Percentiles rank a stretch among this genome's conserved stretches.
These are phyloP conservation scores for Mariannaea sp. DNA, from an alignment of 2,329 filamentous ascomycete genomes.

Conservation along the genomic window DNA sequence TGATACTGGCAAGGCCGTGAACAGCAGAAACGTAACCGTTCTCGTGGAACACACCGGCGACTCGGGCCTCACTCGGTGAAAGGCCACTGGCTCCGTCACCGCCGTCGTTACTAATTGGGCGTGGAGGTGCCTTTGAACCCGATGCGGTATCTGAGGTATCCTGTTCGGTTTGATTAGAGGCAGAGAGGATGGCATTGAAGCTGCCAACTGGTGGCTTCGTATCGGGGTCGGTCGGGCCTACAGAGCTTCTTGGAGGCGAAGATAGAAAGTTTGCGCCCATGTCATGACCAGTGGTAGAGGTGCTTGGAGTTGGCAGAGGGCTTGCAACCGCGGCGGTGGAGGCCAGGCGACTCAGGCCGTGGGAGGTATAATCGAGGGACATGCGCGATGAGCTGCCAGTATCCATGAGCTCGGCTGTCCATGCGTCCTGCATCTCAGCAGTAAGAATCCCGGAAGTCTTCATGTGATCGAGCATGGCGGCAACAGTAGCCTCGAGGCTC, in stretches of 20 bases:
- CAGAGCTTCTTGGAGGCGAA: conserved; percentile 36
- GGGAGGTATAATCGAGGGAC: conserved; percentile 34
- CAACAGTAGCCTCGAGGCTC: conserved; percentile 39
- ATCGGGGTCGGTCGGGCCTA: conserved; percentile 35
- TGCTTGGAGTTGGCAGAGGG: conserved; percentile 36
- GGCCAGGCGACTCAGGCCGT: conserved; percentile 37
- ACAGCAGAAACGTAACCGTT: conserved; percentile 43
- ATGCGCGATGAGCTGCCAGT: conserved; percentile 24
- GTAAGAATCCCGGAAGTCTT: conserved; percentile 39
- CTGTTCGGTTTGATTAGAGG: conserved; percentile 18
- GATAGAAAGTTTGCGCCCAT: conserved; percentile 38
- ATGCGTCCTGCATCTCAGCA: conserved; percentile 35
- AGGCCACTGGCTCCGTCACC: conserved; percentile 36
- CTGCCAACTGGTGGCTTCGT: conserved; percentile 33
- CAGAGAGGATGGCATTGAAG: conserved; percentile 34
- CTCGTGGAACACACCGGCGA: conserved; percentile 44
- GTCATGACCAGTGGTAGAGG: conserved; percentile 33
- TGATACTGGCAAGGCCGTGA: conserved; percentile 43
- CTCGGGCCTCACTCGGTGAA: conserved; percentile 42
- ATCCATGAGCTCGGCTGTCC: conserved; percentile 38
- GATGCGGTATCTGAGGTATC: conserved; percentile 21
- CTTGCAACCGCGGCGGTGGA: conserved; percentile 39
- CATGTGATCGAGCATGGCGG: conserved; percentile 42
- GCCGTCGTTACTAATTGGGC: conserved; percentile 37
- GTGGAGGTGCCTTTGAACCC: conserved; percentile 24